These are phyloP conservation scores for Cercospora zeina DNA, from an alignment of 2,329 filamentous ascomycete species.

Conservation along the genomic window DNA sequence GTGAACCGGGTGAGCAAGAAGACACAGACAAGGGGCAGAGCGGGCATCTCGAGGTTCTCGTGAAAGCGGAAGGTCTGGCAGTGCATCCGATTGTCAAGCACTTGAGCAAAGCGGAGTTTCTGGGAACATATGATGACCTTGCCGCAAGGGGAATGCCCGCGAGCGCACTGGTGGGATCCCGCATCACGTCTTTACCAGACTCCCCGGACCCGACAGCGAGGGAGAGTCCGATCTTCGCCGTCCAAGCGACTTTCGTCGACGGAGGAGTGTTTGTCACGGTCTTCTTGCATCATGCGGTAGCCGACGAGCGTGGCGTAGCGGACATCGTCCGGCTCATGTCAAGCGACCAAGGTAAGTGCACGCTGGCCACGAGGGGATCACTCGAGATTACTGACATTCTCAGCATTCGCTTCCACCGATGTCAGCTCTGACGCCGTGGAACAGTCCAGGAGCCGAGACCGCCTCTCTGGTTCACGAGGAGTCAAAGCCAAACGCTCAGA, in stretches of 20 bases:
- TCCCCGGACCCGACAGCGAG: slow-evolving; percentile 12
- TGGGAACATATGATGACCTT: slow-evolving; percentile 15
- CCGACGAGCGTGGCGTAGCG: slow-evolving; percentile 25
- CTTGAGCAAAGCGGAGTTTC: slow-evolving; percentile 14
- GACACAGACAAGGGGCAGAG: slow-evolving; percentile 13
- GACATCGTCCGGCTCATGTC: slow-evolving; percentile 29
- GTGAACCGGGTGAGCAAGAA: not conserved
- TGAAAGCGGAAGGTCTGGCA: slow-evolving; percentile 22
- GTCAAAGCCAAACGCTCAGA: slow-evolving; percentile 15
- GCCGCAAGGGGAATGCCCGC: slow-evolving; percentile 22
- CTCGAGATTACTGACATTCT: not conserved
- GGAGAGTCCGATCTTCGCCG: slow-evolving; percentile 26
- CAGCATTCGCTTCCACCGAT: not conserved
- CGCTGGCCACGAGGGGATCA: not conserved
- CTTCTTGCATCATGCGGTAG: slow-evolving; percentile 29
- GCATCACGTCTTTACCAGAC: slow-evolving; percentile 27
- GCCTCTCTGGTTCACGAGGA: slow-evolving; percentile 22
- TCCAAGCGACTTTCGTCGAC: slow-evolving; percentile 30
- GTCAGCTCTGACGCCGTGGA: slow-evolving; percentile 19
- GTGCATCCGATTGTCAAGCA: slow-evolving; percentile 23
- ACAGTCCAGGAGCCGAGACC: slow-evolving; percentile 21
- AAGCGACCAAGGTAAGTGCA: slow-evolving; percentile 16
- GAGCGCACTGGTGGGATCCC: slow-evolving; percentile 14
- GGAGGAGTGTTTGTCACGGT: slow-evolving; percentile 30
- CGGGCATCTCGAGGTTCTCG: slow-evolving; percentile 23